Evolutionary conservation across 208 protist genomes (phyloP).

Genomic region (Naegleria fowleri): DNA sequence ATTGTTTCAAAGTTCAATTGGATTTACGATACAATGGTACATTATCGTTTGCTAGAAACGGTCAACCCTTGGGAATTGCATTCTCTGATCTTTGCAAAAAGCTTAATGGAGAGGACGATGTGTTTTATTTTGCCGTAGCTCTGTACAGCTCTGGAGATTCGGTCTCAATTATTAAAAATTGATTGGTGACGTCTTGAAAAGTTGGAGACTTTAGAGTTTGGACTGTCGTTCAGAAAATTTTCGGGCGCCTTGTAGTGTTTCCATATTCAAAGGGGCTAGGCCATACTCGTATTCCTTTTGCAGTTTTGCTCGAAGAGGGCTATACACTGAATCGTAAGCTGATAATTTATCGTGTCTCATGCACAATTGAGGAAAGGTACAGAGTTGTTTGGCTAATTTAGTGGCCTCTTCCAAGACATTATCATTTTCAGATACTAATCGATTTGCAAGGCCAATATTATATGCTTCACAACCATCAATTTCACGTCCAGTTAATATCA

Average conservation of each 20-base stretch:
- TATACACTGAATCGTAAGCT: not conserved
- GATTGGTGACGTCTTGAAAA: too few species aligned
- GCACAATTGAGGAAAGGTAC: not conserved
- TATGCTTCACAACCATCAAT: not conserved
- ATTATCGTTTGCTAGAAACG: not conserved
- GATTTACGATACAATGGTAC: not conserved
- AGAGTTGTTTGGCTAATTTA: not conserved
- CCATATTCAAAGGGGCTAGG: not conserved
- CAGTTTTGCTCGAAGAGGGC: not conserved
- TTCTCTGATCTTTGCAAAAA: not conserved
- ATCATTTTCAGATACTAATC: not conserved
- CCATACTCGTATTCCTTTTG: not conserved
- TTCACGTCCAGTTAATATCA: conserved; percentile 10
- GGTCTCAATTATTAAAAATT: not conserved
- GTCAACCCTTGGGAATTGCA: not conserved
- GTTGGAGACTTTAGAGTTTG: not conserved
- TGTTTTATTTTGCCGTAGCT: not conserved
- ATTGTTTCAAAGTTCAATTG: not conserved
- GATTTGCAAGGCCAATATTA: not conserved
- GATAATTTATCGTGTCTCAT: not conserved
- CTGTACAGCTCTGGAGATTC: not conserved
- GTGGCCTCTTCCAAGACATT: not conserved
- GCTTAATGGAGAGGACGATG: not conserved
- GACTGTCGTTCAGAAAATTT: not conserved
- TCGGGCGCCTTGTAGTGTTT: not conserved